These are phyloP conservation scores for Aspergillus versicolor DNA, from an alignment of 2,329 filamentous ascomycete species.

Conservation along the genomic window DNA sequence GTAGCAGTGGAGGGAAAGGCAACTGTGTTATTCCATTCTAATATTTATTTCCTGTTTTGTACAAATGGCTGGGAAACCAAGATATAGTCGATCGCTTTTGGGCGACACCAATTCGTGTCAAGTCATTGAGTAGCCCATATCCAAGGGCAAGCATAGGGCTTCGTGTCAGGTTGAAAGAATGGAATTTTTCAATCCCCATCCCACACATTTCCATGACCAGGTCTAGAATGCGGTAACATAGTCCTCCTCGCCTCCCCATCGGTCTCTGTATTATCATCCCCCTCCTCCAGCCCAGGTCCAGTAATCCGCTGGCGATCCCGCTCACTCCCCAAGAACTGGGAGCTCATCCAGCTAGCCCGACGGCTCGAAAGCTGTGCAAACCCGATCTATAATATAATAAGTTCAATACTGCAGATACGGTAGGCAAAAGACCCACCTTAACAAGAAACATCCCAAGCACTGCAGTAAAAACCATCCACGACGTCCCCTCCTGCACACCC, in stretches of 20 bases:
- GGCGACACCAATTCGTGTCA: too few species aligned
- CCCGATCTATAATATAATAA: neutral
- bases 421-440: constrained; percentile 17
- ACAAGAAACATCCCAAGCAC: constrained; percentile 21
- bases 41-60: too few species aligned
- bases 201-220: constrained; percentile 8
- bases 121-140: too few species aligned
- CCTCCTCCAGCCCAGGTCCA: constrained; percentile 8
- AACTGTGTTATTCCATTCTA: too few species aligned
- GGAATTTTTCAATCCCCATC: neutral
- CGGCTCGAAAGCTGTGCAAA: neutral
- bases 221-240: constrained; percentile 3
- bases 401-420: neutral
- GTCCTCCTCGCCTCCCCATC: neutral
- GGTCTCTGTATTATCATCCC: neutral
- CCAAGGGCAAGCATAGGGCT: too few species aligned
- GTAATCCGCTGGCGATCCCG: constrained; percentile 12
- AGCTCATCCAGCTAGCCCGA: constrained; percentile 14
- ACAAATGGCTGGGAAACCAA: too few species aligned
- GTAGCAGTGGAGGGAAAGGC: too few species aligned
- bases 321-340: neutral
- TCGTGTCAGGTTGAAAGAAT: neutral
- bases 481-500: constrained; percentile 24
- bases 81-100: too few species aligned
- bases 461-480: constrained; percentile 30